These are phyloP conservation scores for Colletotrichum graminicola DNA, from an alignment of 2,329 filamentous ascomycete species.

Conservation along the genomic window DNA sequence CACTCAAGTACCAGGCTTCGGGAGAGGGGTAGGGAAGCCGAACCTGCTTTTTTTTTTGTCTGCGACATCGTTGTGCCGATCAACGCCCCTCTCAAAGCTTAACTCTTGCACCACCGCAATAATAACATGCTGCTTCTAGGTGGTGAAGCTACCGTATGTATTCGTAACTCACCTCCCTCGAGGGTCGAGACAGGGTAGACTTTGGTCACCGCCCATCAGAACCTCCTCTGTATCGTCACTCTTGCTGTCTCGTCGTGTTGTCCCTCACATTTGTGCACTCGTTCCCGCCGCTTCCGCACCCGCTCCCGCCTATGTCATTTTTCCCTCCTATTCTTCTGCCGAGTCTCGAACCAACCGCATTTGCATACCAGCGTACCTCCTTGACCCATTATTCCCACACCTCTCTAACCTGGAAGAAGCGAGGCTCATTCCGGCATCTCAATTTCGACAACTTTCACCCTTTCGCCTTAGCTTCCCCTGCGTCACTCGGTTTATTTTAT, in stretches of 20 bases:
- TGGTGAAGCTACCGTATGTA: background rate
- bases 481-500: slow-evolving; percentile 15
- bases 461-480: slow-evolving; percentile 1
- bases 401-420: slow-evolving; percentile 1
- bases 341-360: background rate
- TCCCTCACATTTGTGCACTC: background rate
- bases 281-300: slow-evolving; percentile 1
- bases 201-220: slow-evolving; percentile 12
- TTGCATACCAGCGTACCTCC: background rate
- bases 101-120: slow-evolving; percentile 12
- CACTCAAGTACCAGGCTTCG: slow-evolving; percentile 3
- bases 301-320: background rate
- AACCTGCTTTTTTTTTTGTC: slow-evolving; percentile 16
- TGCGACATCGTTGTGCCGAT: slow-evolving; percentile 42
- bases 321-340: background rate
- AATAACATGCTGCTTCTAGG: background rate
- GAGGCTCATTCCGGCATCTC: background rate
- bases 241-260: background rate
- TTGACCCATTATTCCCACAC: slow-evolving; percentile 2
- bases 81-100: slow-evolving; percentile 39
- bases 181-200: background rate
- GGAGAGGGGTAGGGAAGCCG: background rate
- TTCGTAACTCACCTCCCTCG: background rate
- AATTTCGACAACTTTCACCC: slow-evolving; percentile 7
- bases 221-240: slow-evolving; percentile 14